phyloP scores from a whole-genome alignment of 192 early-diverging fungal genomes.

The Coemansia biformis region DNA sequence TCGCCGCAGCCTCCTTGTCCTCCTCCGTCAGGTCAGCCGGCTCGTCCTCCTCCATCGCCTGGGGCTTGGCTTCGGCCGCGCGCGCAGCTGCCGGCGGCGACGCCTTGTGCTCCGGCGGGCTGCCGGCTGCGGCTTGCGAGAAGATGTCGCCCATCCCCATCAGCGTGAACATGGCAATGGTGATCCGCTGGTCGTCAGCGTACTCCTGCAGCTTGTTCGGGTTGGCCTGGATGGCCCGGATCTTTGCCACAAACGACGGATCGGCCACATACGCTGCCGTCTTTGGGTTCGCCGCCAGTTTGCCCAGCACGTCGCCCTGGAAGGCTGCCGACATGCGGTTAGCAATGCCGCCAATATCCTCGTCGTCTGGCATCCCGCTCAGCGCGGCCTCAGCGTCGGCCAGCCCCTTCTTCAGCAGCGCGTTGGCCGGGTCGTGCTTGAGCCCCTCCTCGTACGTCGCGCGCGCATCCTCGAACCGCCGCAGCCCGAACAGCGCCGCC shows the following conservation, averaged over 20 bases:
- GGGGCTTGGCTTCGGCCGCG: conserved; percentile 13
- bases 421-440: conserved; percentile 73
- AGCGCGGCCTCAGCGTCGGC: conserved; percentile 66
- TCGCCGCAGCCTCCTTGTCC: conserved; percentile 57
- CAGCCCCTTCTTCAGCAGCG: conserved; percentile 67
- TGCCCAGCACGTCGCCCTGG: conserved; percentile 65
- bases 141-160: conserved; percentile 64
- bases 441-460: conserved; percentile 74
- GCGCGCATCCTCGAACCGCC: conserved; percentile 62
- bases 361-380: conserved; percentile 37
- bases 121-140: conserved; percentile 28
- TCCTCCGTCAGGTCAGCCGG: conserved; percentile 37
- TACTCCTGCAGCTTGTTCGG: conserved; percentile 62
- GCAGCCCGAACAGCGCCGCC: conserved; percentile 76
- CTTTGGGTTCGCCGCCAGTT: conserved; percentile 81
- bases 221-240: conserved; percentile 71
- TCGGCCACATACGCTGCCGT: conserved; percentile 65
- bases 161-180: conserved; percentile 65
- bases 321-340: conserved; percentile 50
- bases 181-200: conserved; percentile 80
- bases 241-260: conserved; percentile 68
- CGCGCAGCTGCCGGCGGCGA: conserved; percentile 11
- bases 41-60: conserved; percentile 46
- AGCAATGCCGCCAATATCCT: conserved; percentile 24
- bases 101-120: conserved; percentile 4